phyloP scores from a whole-genome alignment of 257 asterid genomes.

The Lithospermum erythrorhizon region DNA sequence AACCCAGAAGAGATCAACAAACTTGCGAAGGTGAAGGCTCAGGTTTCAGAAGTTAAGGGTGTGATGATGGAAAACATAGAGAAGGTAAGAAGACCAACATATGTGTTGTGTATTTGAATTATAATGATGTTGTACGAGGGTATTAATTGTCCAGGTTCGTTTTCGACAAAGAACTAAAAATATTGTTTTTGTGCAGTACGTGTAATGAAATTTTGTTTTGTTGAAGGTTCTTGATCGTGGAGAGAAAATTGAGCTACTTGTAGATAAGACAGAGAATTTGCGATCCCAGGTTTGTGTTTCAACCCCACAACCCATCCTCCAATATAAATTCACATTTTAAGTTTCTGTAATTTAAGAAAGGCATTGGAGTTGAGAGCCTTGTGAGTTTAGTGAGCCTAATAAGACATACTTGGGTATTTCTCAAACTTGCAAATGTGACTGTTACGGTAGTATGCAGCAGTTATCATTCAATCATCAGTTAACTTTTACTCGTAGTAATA shows the following conservation, averaged over 20 bases:
- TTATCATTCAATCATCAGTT: too few species aligned
- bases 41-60: conserved; percentile 84
- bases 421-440: too few species aligned
- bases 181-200: background rate
- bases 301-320: too few species aligned
- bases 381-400: too few species aligned
- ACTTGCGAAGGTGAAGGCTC: conserved; percentile 67
- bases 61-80: conserved; percentile 87
- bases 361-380: too few species aligned
- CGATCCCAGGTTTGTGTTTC: conserved; percentile 50
- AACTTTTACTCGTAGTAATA: too few species aligned
- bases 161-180: background rate
- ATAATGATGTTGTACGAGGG: background rate
- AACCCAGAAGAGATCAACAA: conserved; percentile 84
- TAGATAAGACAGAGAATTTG: conserved; percentile 87
- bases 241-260: conserved; percentile 81
- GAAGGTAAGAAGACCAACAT: conserved; percentile 35
- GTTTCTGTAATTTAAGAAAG: too few species aligned
- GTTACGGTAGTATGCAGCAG: too few species aligned
- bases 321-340: too few species aligned
- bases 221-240: conserved; percentile 89
- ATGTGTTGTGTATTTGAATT: background rate
- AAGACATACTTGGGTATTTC: too few species aligned
- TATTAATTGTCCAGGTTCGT: background rate
- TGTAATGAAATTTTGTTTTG: conserved; percentile 8